Evolutionary conservation across 805 yeast genomes (phyloP).

Genomic region (Spathaspora hagerdaliae): DNA sequence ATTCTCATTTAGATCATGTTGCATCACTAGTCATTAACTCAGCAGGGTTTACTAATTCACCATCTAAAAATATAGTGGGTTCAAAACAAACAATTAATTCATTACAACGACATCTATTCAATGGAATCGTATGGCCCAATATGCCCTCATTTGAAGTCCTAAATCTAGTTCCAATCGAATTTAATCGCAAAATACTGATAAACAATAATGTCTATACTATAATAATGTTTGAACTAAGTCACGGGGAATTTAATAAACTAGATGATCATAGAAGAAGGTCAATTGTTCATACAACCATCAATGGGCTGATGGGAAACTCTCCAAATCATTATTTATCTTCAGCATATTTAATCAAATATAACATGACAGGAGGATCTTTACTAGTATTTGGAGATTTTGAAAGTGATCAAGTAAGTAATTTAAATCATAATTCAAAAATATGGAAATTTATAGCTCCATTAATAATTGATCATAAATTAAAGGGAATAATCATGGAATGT

Average conservation of each 20-base stretch:
- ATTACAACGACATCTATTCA: constrained; percentile 57
- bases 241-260: constrained; percentile 20
- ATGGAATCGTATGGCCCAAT: constrained; percentile 80
- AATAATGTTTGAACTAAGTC: constrained; percentile 30
- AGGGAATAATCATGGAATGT: constrained; percentile 72
- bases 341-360: constrained; percentile 53
- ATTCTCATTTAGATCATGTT: constrained; percentile 83
- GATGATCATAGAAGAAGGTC: constrained; percentile 5
- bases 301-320: not conserved
- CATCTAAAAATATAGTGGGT: constrained; percentile 49
- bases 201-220: constrained; percentile 20
- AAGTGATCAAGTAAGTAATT: constrained; percentile 49
- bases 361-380: constrained; percentile 29
- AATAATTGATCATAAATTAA: constrained; percentile 36
- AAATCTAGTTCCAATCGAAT: constrained; percentile 14
- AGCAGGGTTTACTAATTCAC: constrained; percentile 42
- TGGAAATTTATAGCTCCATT: constrained; percentile 57
- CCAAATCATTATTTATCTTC: constrained; percentile 41
- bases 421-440: constrained; percentile 35
- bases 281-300: not conserved
- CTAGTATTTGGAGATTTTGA: constrained; percentile 85
- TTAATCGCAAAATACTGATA: constrained; percentile 9
- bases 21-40: constrained; percentile 67
- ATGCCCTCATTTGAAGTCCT: constrained; percentile 33
- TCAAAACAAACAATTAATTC: constrained; percentile 48